These are phyloP conservation scores for Geotrichum aggregatum DNA, from an alignment of 1,139 yeast genomes.

Conservation along the genomic window DNA sequence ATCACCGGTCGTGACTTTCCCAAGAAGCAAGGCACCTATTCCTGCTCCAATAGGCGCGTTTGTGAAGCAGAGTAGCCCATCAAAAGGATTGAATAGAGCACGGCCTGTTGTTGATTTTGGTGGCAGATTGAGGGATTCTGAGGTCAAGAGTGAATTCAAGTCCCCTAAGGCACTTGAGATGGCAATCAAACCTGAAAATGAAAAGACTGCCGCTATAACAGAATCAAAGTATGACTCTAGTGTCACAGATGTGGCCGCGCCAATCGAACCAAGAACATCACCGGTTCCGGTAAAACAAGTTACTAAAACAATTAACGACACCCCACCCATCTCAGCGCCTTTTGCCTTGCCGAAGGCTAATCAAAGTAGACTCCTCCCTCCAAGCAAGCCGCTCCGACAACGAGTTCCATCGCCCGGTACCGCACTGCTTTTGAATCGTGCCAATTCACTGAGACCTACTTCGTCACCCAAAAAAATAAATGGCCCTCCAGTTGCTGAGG, in stretches of 20 bases:
- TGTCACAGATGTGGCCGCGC: too few species aligned
- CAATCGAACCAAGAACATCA: too few species aligned
- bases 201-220: neutral
- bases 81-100: conserved; percentile 3
- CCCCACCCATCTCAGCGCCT: neutral
- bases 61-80: conserved; percentile 1
- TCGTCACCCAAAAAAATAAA: conserved; percentile 3
- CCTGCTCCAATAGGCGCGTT: conserved; percentile 16
- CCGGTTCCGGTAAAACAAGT: too few species aligned
- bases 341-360: neutral
- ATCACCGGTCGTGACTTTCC: conserved; percentile 4
- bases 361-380: neutral
- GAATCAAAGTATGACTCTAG: too few species aligned
- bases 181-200: neutral
- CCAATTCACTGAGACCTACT: conserved; percentile 13
- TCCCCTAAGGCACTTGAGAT: neutral
- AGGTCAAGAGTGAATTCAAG: too few species aligned
- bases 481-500: conserved; percentile 24
- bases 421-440: conserved; percentile 16
- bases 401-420: conserved; percentile 21
- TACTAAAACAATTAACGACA: too few species aligned
- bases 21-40: conserved; percentile 17
- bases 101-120: too few species aligned
- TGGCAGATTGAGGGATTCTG: neutral
- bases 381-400: conserved; percentile 17